Base-by-base conservation (phyloP, 768 basidiomycete genomes). In the Epithele typhae region DNA sequence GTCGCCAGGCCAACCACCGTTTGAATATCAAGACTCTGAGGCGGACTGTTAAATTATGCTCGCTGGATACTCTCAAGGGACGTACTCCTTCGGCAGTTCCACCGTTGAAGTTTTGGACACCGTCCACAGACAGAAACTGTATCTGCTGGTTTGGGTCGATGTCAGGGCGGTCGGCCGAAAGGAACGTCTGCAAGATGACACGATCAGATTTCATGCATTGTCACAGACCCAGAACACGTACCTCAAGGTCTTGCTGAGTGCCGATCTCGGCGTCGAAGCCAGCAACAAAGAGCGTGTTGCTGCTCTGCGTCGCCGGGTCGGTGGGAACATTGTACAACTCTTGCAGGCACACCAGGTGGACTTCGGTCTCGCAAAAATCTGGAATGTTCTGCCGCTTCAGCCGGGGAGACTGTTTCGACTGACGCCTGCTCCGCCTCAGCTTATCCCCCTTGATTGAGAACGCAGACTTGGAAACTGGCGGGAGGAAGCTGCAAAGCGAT, bases 121-220 rank as follows among this genome's bases (percentile, higher is more conserved):
- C n/a, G 18, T 36, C 35, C 6, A 36, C 35, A 6, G 35, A 36
- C 8, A 36, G 7, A 17, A 36, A 14, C 15, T 8, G 6, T 7
- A 36, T 7, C 17, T 14, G 18, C 7, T 8, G 15, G 8, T n/a
- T 6, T 8, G 35, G 35, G 8, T 14, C 7, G 15, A 36, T 8
- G n/a, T 36, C 35, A 3, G 27, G 40, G 11, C 38, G 37, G 43
- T 60, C 56, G 10, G 51, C 25, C 48, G 56, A 50, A 15, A n/a
- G 17, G 17, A 63, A 63, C 6, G 27, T n/a, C 61, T 61, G 33
- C 11, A n/a, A n/a, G 72, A 19, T 74, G 79, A 81, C 78, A 36
- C n/a, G 15, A 2, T 42, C 14, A 25, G 27, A 3, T 25, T 5
- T 22, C 25, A 25, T 24, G 18, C 25, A 11, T 18, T 27, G 27